These are phyloP conservation scores for Ophiostoma ulmi DNA, from an alignment of 2,329 filamentous ascomycete species.

Conservation along the genomic window DNA sequence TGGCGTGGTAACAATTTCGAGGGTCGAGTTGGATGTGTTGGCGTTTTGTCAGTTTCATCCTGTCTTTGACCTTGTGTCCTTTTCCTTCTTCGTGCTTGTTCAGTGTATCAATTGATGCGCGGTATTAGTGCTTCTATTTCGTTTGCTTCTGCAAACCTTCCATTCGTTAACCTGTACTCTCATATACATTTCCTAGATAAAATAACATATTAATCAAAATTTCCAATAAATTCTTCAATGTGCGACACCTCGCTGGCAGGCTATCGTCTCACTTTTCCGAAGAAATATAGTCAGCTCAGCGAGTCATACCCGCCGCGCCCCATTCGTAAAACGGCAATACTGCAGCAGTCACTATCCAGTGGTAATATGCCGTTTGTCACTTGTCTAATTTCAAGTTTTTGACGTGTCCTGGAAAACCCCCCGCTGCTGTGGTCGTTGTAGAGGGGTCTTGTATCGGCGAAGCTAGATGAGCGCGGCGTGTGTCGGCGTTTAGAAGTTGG, in stretches of 20 bases:
- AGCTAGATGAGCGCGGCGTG: neutral
- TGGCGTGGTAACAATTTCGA: constrained; percentile 42
- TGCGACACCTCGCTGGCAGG: neutral
- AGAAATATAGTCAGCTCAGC: neutral
- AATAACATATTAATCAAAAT: neutral
- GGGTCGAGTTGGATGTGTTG: neutral
- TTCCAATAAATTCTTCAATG: neutral
- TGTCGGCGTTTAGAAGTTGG: neutral
- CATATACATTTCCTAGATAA: neutral
- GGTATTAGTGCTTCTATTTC: neutral
- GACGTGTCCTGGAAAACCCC: neutral
- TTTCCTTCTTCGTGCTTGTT: neutral
- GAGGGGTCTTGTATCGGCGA: neutral
- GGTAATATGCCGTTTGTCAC: neutral
- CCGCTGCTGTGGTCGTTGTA: neutral
- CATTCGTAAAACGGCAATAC: neutral
- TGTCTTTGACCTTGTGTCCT: neutral
- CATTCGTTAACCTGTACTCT: neutral
- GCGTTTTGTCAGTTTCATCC: neutral
- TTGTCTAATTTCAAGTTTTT: neutral
- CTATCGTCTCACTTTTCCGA: neutral
- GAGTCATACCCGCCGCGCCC: neutral
- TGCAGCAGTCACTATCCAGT: neutral
- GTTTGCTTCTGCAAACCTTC: neutral
- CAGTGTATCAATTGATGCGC: neutral